phyloP scores from a whole-genome alignment of 108 stramenopile genomes.

The Conticribra weissflogii region DNA sequence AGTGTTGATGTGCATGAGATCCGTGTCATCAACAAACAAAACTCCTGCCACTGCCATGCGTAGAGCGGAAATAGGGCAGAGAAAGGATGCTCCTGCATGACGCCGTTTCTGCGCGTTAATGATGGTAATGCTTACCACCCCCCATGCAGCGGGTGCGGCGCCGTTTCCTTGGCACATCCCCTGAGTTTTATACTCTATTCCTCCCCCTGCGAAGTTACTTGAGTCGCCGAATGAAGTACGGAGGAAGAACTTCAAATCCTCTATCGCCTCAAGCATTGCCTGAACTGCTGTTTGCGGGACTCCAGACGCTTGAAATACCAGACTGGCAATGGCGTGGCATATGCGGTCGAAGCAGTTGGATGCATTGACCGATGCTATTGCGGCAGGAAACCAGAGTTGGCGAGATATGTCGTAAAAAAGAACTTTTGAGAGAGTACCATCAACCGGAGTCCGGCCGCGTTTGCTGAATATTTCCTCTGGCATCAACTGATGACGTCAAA shows the following conservation, averaged over 20 bases:
- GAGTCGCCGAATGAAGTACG: conserved; percentile 27
- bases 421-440: too few species aligned
- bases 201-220: background rate
- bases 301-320: conserved; percentile 23
- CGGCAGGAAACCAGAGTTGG: conserved; percentile 6
- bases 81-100: conserved; percentile 17
- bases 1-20: conserved; percentile 10
- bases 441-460: too few species aligned
- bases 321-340: conserved; percentile 8
- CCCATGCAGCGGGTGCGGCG: conserved; percentile 44
- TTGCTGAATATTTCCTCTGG: conserved; percentile 10
- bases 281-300: background rate
- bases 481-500: background rate
- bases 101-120: conserved; percentile 8
- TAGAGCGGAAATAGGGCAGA: background rate
- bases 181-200: conserved; percentile 1
- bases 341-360: conserved; percentile 13
- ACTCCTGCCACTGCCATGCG: conserved; percentile 1
- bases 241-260: conserved; percentile 14
- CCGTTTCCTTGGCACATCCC: conserved; percentile 50
- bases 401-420: conserved; percentile 17
- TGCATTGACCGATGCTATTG: conserved; percentile 12
- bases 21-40: conserved; percentile 44
- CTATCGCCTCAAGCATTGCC: conserved; percentile 6
- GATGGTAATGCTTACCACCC: conserved; percentile 24